A percentile compares a stretch with the other conserved stretches of the same genome.
phyloP scores from a whole-genome alignment of 1,284 basidiomycete genomes.

The Moniliella sp. region DNA sequence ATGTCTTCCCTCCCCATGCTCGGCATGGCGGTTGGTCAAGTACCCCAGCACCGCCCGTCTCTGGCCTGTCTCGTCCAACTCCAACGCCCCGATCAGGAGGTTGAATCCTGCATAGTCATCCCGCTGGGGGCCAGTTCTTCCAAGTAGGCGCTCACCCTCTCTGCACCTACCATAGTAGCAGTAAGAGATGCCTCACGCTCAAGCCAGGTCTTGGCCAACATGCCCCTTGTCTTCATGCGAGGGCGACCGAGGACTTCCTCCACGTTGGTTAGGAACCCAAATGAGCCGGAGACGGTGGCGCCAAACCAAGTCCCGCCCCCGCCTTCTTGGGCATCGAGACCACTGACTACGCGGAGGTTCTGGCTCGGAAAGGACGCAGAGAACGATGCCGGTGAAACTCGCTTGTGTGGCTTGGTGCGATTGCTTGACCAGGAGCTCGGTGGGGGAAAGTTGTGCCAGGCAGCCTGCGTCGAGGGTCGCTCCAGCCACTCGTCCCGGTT shows the following conservation, averaged over 20 bases:
- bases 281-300: slow-evolving; percentile 7
- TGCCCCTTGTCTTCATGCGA: slow-evolving; percentile 4
- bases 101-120: slow-evolving; percentile 17
- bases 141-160: slow-evolving; percentile 4
- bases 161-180: too few species aligned
- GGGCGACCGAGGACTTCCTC: slow-evolving; percentile 12
- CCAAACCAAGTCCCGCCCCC: slow-evolving; percentile 26
- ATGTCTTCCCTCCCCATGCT: not conserved
- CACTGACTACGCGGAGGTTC: slow-evolving; percentile 7
- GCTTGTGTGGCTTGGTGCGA: not conserved
- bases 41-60: slow-evolving; percentile 1
- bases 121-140: not conserved
- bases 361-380: not conserved
- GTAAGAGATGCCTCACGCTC: too few species aligned
- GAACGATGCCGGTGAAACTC: not conserved
- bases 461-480: slow-evolving; percentile 8
- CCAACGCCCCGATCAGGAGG: slow-evolving; percentile 12
- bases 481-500: slow-evolving; percentile 21
- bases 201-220: not conserved
- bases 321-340: slow-evolving; percentile 5
- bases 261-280: slow-evolving; percentile 19
- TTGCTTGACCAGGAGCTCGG: not conserved
- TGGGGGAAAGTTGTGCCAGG: slow-evolving; percentile 11
- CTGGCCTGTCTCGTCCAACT: slow-evolving; percentile 2
- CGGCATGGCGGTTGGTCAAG: slow-evolving; percentile 1